Evolutionary conservation across 139 green algal genomes (phyloP).

Genomic region (Auxenochlorella protothecoides): DNA sequence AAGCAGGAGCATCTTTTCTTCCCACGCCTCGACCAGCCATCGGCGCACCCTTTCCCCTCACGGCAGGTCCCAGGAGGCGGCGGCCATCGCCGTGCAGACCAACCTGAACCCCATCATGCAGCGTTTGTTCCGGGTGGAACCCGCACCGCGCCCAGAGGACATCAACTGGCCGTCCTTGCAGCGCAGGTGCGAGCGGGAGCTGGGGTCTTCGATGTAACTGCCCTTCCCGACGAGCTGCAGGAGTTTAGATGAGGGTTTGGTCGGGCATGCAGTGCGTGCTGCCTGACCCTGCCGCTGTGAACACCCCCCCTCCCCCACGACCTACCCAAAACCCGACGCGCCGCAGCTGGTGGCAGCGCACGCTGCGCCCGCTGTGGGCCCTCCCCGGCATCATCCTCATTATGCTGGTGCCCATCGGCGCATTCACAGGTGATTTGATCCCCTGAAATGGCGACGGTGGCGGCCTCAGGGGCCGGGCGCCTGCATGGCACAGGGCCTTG

Average conservation of each 20-base stretch:
- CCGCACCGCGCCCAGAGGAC: slow-evolving; percentile 23
- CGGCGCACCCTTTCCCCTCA: not conserved
- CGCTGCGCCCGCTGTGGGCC: slow-evolving; percentile 40
- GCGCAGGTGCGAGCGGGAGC: not conserved
- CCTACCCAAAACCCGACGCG: not conserved
- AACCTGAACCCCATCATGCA: slow-evolving; percentile 34
- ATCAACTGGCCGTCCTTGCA: slow-evolving; percentile 29
- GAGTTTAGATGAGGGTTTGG: too few species aligned
- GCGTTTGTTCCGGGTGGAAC: slow-evolving; percentile 20
- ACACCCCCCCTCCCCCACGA: not conserved
- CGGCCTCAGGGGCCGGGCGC: too few species aligned
- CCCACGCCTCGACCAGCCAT: slow-evolving; percentile 3
- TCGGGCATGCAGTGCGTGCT: too few species aligned
- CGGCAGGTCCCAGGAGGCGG: slow-evolving; percentile 14
- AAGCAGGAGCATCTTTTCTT: not conserved
- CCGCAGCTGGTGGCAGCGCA: slow-evolving; percentile 29
- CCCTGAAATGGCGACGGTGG: too few species aligned
- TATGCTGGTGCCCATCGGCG: slow-evolving; percentile 39
- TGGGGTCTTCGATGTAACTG: too few species aligned
- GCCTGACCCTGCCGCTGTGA: too few species aligned
- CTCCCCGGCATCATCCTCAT: slow-evolving; percentile 30
- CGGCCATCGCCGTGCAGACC: slow-evolving; percentile 18
- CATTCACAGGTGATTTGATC: slow-evolving; percentile 22
- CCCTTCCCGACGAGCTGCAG: too few species aligned
- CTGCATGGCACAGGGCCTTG: too few species aligned